Evolutionary conservation across 257 asterid genomes (phyloP).

Genomic region (Hygrophila difformis): DNA sequence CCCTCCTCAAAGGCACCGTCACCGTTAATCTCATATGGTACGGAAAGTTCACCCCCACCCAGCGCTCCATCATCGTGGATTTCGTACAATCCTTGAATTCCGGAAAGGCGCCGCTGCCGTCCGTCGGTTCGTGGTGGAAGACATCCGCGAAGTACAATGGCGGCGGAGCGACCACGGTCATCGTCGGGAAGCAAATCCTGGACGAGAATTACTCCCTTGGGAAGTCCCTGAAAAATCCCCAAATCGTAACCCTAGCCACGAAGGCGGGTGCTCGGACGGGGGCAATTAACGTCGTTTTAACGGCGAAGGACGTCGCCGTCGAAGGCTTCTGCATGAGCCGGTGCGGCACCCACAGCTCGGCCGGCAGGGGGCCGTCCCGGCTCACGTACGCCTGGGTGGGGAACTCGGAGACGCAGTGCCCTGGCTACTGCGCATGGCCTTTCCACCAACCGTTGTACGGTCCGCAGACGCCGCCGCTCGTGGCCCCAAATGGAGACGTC

Average conservation of each 20-base stretch:
- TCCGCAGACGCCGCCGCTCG: constrained; percentile 28
- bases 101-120: constrained; percentile 14
- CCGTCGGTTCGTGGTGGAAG: constrained; percentile 37
- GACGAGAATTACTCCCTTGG: constrained; percentile 35
- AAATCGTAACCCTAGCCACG: constrained; percentile 33
- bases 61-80: constrained; percentile 37
- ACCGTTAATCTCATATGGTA: constrained; percentile 47
- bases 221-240: constrained; percentile 26
- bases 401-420: constrained; percentile 34
- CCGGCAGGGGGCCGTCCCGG: constrained; percentile 34
- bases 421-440: constrained; percentile 41
- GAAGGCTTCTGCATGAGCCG: constrained; percentile 63
- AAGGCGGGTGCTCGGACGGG: constrained; percentile 33
- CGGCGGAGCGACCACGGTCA: constrained; percentile 21
- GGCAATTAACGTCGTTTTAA: constrained; percentile 43
- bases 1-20: constrained; percentile 30
- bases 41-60: constrained; percentile 35
- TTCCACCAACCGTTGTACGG: constrained; percentile 28
- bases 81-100: constrained; percentile 32
- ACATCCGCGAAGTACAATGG: constrained; percentile 28
- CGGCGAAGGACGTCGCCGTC: constrained; percentile 59
- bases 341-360: constrained; percentile 69
- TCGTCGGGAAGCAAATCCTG: constrained; percentile 37
- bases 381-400: constrained; percentile 81
- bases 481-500: constrained; percentile 30